Base-by-base conservation (phyloP, 345 rosid genomes). In the Diplotaxis tenuifolia region DNA sequence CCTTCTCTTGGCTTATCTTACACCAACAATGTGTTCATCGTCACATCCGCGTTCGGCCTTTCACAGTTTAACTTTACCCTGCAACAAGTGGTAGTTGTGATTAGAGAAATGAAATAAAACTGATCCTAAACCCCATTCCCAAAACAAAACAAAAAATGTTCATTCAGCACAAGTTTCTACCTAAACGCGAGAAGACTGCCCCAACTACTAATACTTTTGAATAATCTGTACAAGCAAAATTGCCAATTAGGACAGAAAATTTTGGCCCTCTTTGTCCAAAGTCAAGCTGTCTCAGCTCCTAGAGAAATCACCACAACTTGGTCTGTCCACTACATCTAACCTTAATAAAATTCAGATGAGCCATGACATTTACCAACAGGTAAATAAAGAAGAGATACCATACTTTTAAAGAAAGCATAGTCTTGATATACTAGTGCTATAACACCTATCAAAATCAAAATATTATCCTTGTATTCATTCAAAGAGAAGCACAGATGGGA, bases 31-130 rank as follows among this genome's bases (percentile, higher is more conserved):
- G 84, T 79, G 77, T 69, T 83, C 83, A 61, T 76, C 45, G 50
- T 84, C 84, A 62, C 90, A 85, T 25, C 68, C 52, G 67, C 81
- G 77, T n/a, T n/a, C n/a, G n/a, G n/a, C n/a, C n/a, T 71, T 80
- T 80, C 66, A 86, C 65, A 60, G 65, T 63, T 75, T 75, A 21
- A 67, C 78, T 68, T 65, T 74, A 57, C 83, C 89, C 91, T 88
- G 83, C 36, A 63, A 77, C 66, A 31, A 40, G 25, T 67, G 60
- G 54, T 72, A 67, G 38, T 45, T 63, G 68, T 63, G 63, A 76
- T 59, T 22, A 40, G 9, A 61, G 19, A 9, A 59, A 1, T 31
- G 55, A 28, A 28, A 25, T 8, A 16, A 70, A 67, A 38, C n/a
- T 6, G 64, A 67, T 38, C 45, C 29, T 67, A 50, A 32, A 15